These are phyloP conservation scores for Obelidium mucronatum DNA, from an alignment of 192 early-diverging fungal genomes.

Conservation along the genomic window DNA sequence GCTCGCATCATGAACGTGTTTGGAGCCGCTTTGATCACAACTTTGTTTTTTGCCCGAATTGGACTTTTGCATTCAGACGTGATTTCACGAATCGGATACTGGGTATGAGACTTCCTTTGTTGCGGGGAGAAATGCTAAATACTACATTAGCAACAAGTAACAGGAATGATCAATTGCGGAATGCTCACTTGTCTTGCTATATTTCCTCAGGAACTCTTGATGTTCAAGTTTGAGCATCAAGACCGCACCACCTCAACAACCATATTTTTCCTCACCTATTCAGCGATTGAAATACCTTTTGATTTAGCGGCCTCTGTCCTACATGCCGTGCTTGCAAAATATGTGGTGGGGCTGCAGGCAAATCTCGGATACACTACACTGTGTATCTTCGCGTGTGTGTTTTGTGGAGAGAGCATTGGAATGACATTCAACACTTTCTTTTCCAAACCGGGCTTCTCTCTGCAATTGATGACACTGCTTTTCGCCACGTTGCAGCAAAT, in stretches of 20 bases:
- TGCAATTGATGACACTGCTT: conserved; percentile 41
- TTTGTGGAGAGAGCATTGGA: conserved; percentile 52
- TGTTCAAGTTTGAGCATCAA: conserved; percentile 42
- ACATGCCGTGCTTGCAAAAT: conserved; percentile 21
- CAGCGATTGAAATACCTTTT: conserved; percentile 34
- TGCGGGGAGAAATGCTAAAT: not conserved
- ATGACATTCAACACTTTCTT: conserved; percentile 53
- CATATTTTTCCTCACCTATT: conserved; percentile 45
- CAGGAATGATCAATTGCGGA: no score
- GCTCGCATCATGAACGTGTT: conserved; percentile 47
- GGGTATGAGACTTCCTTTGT: conserved; percentile 31
- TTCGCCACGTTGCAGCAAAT: no score
- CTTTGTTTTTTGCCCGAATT: conserved; percentile 41
- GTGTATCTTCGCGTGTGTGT: conserved; percentile 14
- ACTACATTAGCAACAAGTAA: no score
- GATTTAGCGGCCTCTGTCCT: conserved; percentile 36
- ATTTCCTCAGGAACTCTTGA: conserved; percentile 43
- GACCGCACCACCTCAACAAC: conserved; percentile 45
- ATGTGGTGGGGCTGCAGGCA: not conserved
- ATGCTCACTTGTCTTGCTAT: conserved; percentile 51
- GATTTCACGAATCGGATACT: conserved; percentile 38
- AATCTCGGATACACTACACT: conserved; percentile 10
- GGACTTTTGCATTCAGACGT: conserved; percentile 34
- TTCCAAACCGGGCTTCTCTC: conserved; percentile 45
- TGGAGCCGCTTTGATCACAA: conserved; percentile 43